These are phyloP conservation scores for Phanerochaete carnosa DNA, from an alignment of 768 basidiomycete species.

Conservation along the genomic window DNA sequence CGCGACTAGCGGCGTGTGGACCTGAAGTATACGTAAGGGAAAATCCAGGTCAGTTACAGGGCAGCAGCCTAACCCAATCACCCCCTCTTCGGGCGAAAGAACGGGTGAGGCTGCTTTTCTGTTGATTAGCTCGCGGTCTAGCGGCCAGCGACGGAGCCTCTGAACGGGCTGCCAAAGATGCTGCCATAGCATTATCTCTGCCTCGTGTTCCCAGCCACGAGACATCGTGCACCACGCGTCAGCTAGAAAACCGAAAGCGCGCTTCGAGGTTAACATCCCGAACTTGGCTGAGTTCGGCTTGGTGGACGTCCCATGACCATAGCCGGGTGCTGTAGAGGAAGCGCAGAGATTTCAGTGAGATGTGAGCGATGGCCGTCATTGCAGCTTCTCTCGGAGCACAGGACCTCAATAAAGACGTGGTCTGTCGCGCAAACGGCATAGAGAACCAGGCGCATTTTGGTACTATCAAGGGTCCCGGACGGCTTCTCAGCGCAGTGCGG, in stretches of 20 bases:
- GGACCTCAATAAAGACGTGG: neutral
- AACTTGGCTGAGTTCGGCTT: neutral
- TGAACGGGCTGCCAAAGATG: neutral
- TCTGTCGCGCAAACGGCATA: neutral
- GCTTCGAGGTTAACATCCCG: neutral
- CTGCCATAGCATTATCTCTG: neutral
- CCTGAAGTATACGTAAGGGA: neutral
- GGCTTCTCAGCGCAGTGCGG: neutral
- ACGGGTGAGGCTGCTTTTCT: neutral
- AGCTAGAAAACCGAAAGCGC: neutral
- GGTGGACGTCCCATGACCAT: neutral
- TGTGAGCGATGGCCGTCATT: neutral
- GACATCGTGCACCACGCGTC: neutral
- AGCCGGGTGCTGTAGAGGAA: neutral
- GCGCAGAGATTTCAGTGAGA: neutral
- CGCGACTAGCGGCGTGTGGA: neutral
- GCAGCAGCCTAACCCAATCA: neutral
- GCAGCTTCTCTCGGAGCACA: neutral
- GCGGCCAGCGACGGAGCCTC: neutral
- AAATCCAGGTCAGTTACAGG: neutral
- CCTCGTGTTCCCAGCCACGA: neutral
- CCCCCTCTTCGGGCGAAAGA: neutral
- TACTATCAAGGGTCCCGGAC: neutral
- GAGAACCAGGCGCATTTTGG: neutral
- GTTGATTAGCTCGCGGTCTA: neutral